phyloP scores from a whole-genome alignment of 2,329 filamentous ascomycete species.

The Metarhizium robertsii region DNA sequence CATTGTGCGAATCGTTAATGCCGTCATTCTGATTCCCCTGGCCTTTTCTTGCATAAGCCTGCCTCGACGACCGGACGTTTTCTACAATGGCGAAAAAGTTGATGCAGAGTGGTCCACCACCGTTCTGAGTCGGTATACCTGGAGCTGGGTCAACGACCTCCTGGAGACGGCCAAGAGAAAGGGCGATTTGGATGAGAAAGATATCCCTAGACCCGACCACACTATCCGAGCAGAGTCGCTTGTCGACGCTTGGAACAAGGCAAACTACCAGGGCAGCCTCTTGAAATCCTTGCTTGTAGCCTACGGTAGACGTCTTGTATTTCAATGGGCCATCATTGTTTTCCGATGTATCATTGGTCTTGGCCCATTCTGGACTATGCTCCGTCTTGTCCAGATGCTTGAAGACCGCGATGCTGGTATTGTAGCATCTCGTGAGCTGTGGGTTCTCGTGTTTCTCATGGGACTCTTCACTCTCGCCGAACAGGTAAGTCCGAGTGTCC shows the following conservation, averaged over 20 bases:
- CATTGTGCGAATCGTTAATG: slow-evolving; percentile 35
- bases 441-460: slow-evolving; percentile 60
- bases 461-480: slow-evolving; percentile 49
- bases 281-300: slow-evolving; percentile 51
- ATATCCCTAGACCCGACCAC: slow-evolving; percentile 53
- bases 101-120: slow-evolving; percentile 55
- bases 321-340: slow-evolving; percentile 51
- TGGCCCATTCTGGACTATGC: slow-evolving; percentile 59
- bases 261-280: slow-evolving; percentile 39
- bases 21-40: slow-evolving; percentile 34
- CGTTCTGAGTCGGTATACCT: slow-evolving; percentile 53
- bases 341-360: slow-evolving; percentile 51
- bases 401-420: slow-evolving; percentile 42
- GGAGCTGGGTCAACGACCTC: slow-evolving; percentile 51
- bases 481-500: slow-evolving; percentile 19
- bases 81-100: slow-evolving; percentile 46
- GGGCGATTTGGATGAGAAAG: slow-evolving; percentile 49
- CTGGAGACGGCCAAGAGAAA: slow-evolving; percentile 47
- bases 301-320: slow-evolving; percentile 44
- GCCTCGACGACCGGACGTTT: slow-evolving; percentile 61
- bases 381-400: slow-evolving; percentile 54
- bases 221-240: slow-evolving; percentile 40
- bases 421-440: slow-evolving; percentile 42
- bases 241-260: slow-evolving; percentile 39
- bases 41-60: slow-evolving; percentile 42